A percentile compares a stretch with the other conserved stretches of the same genome.
phyloP scores from a whole-genome alignment of 1,284 basidiomycete species.

The Fistulinella cinereoalba region DNA sequence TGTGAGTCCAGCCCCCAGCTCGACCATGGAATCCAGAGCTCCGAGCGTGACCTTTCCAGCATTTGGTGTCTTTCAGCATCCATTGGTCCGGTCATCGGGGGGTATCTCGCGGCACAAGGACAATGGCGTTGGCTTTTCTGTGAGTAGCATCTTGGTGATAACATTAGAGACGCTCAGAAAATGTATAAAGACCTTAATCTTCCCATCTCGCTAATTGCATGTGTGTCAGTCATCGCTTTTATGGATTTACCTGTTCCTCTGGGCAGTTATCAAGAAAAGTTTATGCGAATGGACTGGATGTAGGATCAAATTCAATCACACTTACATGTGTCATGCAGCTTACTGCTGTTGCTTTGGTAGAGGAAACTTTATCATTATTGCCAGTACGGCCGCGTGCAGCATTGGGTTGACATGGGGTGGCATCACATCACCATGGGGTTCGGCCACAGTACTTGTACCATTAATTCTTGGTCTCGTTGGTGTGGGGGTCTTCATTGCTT shows the following conservation, averaged over 20 bases:
- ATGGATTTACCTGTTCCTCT: conserved; percentile 1
- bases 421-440: conserved; percentile 8
- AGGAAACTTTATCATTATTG: conserved; percentile 6
- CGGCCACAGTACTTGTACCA: conserved; percentile 9
- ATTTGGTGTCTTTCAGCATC: conserved; percentile 14
- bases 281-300: conserved; percentile 13
- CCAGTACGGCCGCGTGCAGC: conserved; percentile 2
- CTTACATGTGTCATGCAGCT: neutral
- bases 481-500: conserved; percentile 6
- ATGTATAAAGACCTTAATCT: conserved; percentile 8
- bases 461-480: conserved; percentile 14
- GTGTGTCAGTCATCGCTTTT: neutral
- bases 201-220: conserved; percentile 1
- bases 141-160: conserved; percentile 1
- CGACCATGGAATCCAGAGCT: neutral
- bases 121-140: conserved; percentile 44
- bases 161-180: neutral
- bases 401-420: conserved; percentile 6
- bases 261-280: conserved; percentile 4
- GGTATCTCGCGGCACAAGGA: conserved; percentile 33
- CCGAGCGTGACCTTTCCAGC: neutral
- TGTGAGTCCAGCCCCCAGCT: conserved; percentile 11
- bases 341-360: neutral
- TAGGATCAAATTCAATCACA: neutral
- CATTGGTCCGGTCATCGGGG: conserved; percentile 37